Percentiles rank a stretch among this genome's conserved stretches.
These are phyloP conservation scores for Tausonia pullulans DNA, from an alignment of 1,284 basidiomycete genomes.

Conservation along the genomic window DNA sequence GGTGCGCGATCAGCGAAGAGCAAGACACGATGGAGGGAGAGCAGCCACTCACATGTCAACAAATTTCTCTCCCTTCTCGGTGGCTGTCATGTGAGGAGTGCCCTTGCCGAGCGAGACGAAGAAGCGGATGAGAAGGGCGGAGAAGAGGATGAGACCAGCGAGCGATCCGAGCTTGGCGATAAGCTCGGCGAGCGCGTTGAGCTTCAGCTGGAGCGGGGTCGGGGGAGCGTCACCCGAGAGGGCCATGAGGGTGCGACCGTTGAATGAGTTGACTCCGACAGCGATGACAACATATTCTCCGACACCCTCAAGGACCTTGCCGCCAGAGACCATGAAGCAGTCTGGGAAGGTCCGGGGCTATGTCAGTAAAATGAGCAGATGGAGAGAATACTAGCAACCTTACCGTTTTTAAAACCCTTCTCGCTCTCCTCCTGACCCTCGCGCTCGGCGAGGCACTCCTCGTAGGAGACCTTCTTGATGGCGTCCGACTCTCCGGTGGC, in stretches of 20 bases:
- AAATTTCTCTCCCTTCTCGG: conserved; percentile 80
- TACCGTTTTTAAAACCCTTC: conserved; percentile 37
- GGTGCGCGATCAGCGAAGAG: background rate
- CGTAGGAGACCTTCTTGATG: conserved; percentile 75
- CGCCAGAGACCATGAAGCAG: conserved; percentile 88
- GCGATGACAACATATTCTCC: conserved; percentile 86
- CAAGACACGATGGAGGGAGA: background rate
- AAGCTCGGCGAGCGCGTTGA: conserved; percentile 82
- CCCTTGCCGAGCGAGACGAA: conserved; percentile 58
- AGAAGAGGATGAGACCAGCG: conserved; percentile 74
- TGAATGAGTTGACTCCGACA: conserved; percentile 84
- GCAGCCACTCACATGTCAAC: conserved; percentile 47
- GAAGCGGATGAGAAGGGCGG: conserved; percentile 82
- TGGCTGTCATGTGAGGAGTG: conserved; percentile 45
- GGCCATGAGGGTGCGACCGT: conserved; percentile 91
- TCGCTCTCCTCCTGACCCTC: conserved; percentile 41
- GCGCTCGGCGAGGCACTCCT: conserved; percentile 52
- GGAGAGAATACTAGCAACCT: background rate
- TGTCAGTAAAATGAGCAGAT: background rate
- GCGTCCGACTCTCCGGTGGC: conserved; percentile 95
- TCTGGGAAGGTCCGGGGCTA: conserved; percentile 29
- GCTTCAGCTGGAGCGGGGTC: conserved; percentile 87
- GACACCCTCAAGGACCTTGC: conserved; percentile 89
- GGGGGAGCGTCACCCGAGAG: conserved; percentile 69
- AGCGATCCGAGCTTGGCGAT: conserved; percentile 82